phyloP scores from a whole-genome alignment of 169 alveolate species.

The Besnoitia besnoiti region DNA sequence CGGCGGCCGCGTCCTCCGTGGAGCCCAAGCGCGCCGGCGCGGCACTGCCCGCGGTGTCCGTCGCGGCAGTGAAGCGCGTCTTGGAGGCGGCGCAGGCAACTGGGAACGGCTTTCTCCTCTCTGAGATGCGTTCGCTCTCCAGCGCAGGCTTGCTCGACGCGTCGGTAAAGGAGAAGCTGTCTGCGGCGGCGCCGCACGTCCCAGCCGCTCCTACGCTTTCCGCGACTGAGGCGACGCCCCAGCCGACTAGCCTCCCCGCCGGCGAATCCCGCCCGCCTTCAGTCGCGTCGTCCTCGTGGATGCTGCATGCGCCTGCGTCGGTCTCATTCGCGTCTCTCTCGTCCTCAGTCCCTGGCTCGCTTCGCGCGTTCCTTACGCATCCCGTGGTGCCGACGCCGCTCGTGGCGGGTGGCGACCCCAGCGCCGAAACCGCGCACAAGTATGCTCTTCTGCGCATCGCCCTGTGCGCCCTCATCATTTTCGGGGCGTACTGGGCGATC shows the following conservation, averaged over 20 bases:
- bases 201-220: neutral
- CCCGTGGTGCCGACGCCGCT: neutral
- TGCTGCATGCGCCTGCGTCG: neutral
- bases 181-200: neutral
- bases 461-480: slow-evolving; percentile 9
- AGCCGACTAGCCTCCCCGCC: too few species aligned
- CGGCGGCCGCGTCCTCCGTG: neutral
- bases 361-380: neutral
- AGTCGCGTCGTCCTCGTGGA: neutral
- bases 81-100: neutral
- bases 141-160: neutral
- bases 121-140: neutral
- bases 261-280: too few species aligned
- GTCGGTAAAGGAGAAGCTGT: neutral
- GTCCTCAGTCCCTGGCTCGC: neutral
- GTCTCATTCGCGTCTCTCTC: neutral
- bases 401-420: neutral
- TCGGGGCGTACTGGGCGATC: neutral
- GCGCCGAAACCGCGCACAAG: neutral
- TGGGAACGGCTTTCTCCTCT: neutral
- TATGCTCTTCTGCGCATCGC: neutral
- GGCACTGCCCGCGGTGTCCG: neutral
- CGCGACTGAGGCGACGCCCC: too few species aligned
- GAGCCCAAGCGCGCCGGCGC: neutral
- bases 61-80: neutral